Base-by-base conservation (phyloP, 2,329 filamentous ascomycete species). In the Chaetomiaceae sp. region DNA sequence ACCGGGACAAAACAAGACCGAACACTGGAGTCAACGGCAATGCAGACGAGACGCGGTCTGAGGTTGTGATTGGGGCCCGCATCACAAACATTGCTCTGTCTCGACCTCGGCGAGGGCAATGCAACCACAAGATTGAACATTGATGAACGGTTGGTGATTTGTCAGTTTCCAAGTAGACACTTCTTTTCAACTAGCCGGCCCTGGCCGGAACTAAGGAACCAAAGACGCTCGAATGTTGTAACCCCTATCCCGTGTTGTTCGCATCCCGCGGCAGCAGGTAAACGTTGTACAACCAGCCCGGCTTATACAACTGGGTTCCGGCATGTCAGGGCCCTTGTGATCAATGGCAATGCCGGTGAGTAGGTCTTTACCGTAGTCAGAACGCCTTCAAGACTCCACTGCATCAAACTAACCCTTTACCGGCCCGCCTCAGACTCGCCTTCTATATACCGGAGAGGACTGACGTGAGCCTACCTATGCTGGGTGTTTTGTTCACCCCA, bases 11-110 rank as follows among this genome's bases (percentile, higher is more conserved):
- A 36, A 49, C 19, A 23, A 29, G n/a, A 20, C 49, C 29, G 29
- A 38, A n/a, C n/a, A n/a, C n/a, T n/a, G n/a, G n/a, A 19, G 43
- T 49, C 22, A n/a, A 60, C 53, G 56, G 55, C 51, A 55, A 54
- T 58, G 49, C 49, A 33, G 15, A 27, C 3, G n/a, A 12, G 17
- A 40, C 20, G 23, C 7, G 20, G 42, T 29, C 19, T 36, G 33
- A 31, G n/a, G 34, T 20, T 51, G 45, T 56, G 51, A 61, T 61
- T 61, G 59, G 59, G 47, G 53, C 55, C 57, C 53, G 55, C 51
- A 25, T 29, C 38, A 45, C 23, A 23, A 20, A 33, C 19, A 40
- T 5, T 4, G 14, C n/a, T 45, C 5, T 22, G 23, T n/a, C n/a
- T 55, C 22, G 22, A 43, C 42, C 40, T 31, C 19, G 20, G 19